phyloP scores from a whole-genome alignment of 129 eudicot genomes.

The Escallonia rubra region DNA sequence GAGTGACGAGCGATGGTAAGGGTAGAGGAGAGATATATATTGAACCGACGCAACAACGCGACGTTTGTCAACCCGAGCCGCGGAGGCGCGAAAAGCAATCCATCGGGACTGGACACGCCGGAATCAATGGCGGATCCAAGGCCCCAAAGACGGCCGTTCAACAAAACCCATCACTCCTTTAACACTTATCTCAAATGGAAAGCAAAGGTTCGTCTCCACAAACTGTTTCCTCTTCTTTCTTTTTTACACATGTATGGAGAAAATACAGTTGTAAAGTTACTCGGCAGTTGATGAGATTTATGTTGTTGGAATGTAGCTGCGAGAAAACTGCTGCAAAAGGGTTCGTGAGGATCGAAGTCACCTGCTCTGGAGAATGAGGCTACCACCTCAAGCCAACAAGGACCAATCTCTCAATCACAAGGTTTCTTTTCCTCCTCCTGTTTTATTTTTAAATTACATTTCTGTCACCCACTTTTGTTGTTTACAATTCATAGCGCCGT shows the following conservation, averaged over 20 bases:
- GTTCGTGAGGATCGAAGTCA: slow-evolving; percentile 65
- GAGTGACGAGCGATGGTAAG: too few species aligned
- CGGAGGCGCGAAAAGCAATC: too few species aligned
- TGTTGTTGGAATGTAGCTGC: slow-evolving; percentile 44
- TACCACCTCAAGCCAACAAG: slow-evolving; percentile 12
- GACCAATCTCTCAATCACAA: slow-evolving; percentile 27
- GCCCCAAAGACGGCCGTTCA: slow-evolving; percentile 29
- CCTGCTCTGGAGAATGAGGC: slow-evolving; percentile 73
- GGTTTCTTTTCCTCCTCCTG: slow-evolving; percentile 23
- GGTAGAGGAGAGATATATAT: too few species aligned
- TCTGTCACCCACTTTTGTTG: too few species aligned
- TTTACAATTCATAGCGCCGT: too few species aligned
- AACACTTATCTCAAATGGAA: slow-evolving; percentile 59
- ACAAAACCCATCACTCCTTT: slow-evolving; percentile 43
- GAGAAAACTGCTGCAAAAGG: slow-evolving; percentile 77
- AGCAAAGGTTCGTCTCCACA: slow-evolving; percentile 42
- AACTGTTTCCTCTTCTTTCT: background rate
- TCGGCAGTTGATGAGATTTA: slow-evolving; percentile 2
- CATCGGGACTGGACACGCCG: too few species aligned
- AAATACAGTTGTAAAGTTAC: background rate
- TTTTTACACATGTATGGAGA: background rate
- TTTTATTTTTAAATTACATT: too few species aligned
- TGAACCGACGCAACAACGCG: too few species aligned
- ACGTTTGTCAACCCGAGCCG: too few species aligned
- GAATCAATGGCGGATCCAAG: slow-evolving; percentile 14